Percentiles rank a stretch among this genome's conserved stretches.
Evolutionary conservation across 1,284 basidiomycete species (phyloP).

Genomic region (Boletus nobilissimus): DNA sequence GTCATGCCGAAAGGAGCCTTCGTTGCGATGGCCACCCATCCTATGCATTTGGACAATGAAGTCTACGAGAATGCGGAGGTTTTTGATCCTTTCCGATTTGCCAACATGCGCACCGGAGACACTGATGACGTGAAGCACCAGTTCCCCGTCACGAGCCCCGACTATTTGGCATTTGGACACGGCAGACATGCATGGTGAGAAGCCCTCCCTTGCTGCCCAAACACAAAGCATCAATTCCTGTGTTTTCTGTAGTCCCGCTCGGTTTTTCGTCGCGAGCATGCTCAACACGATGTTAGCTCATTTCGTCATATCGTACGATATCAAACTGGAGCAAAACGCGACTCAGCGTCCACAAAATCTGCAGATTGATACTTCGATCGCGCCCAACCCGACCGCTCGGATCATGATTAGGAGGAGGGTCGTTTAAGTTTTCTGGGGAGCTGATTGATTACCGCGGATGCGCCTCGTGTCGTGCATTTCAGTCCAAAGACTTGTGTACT

Average conservation of each 20-base stretch:
- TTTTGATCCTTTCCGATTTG: constrained; percentile 50
- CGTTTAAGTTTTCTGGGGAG: neutral
- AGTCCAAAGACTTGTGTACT: no score
- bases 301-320: constrained; percentile 43
- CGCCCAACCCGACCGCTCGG: constrained; percentile 7
- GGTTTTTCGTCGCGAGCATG: constrained; percentile 45
- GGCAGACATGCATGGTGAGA: constrained; percentile 37
- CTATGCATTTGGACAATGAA: constrained; percentile 41
- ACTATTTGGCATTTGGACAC: constrained; percentile 33
- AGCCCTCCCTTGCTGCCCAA: neutral
- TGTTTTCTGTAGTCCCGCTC: constrained; percentile 40
- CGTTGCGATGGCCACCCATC: constrained; percentile 38
- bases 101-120: constrained; percentile 20
- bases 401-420: constrained; percentile 31
- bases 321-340: constrained; percentile 40
- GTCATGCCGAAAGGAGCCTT: constrained; percentile 50
- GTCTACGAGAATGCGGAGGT: constrained; percentile 40
- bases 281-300: constrained; percentile 46
- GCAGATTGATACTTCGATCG: neutral
- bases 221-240: no score
- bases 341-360: constrained; percentile 38
- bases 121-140: constrained; percentile 26
- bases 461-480: no score
- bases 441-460: no score
- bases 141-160: constrained; percentile 23